Evolutionary conservation across 495 filamentous ascomycete genomes (phyloP), one percentile per base, ranked within the genome.

Genomic region (Achaetomiella virescens): DNA sequence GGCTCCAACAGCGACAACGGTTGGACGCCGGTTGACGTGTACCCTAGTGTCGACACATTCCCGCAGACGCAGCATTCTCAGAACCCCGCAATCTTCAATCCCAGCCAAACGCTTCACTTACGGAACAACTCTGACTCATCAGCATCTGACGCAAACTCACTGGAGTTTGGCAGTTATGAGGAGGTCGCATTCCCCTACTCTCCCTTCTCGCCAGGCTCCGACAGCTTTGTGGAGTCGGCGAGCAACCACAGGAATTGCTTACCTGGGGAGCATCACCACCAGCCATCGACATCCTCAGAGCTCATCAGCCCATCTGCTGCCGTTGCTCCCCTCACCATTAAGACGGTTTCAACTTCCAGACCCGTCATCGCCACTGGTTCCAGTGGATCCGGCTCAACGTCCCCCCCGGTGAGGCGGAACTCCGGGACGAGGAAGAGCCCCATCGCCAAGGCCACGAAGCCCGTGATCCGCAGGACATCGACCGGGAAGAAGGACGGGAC

Each of bases 41-140:
- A 75, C 50, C 74, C 69, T 4, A 76, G 72, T 53, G 76, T 68
- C 55, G 73, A 79, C 20, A 62, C 67, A 25, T 80, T 75, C 43
- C 69, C 75, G 53, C 76, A 80, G 54, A 52, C 67, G 14, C 76
- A 72, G 38, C 76, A 63, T 41, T 66, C 72, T 11, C 84, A 66
- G 59, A 75, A 79, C 48, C 73, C 78, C 14, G 81, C 87, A 51
- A 89, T 95, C 54, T 90, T 91, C 72, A 93, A 95, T 66, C 91
- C 91, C 2, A 81, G 83, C 55, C 86, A 95, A 68, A 90, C 88
- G 0, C 74, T 96, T 44, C 91, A 95, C 69, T 74, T 90, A 60
- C 82, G 91, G 46, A 91, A 86, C 48, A 81, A 86, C 60, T 96
- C 91, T 9, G 88, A 91, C 54, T 90, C 89, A 3, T 92, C 91